These are phyloP conservation scores for Apostasia ramifera DNA, from an alignment of 106 monocot genomes.

Conservation along the genomic window DNA sequence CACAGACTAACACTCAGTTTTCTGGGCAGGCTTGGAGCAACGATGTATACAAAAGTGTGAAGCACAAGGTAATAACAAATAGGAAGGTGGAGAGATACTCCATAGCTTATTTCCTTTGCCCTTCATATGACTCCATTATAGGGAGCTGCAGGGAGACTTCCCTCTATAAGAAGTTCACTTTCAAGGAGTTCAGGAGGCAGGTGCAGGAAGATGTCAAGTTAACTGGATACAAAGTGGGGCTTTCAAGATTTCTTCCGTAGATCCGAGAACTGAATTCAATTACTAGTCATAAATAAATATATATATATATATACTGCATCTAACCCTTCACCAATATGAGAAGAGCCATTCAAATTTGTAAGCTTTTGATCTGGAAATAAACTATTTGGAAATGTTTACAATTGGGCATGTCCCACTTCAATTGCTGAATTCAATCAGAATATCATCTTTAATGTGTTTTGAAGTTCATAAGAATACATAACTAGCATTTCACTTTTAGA, in stretches of 20 bases:
- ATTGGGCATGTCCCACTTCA: too few species aligned
- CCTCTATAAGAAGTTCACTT: slow-evolving; percentile 48
- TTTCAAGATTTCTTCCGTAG: slow-evolving; percentile 53
- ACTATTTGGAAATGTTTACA: neutral
- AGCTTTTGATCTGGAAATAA: neutral
- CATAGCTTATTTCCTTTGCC: slow-evolving; percentile 40
- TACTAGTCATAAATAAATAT: neutral
- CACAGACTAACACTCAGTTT: too few species aligned
- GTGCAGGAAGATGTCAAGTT: slow-evolving; percentile 60
- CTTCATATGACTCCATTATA: slow-evolving; percentile 28
- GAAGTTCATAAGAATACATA: too few species aligned
- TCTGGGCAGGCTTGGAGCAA: slow-evolving; percentile 40
- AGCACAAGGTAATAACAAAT: slow-evolving; percentile 40
- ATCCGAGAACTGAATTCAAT: slow-evolving; percentile 1
- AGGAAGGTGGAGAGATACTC: slow-evolving; percentile 33
- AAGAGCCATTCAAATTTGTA: slow-evolving; percentile 1
- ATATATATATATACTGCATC: neutral
- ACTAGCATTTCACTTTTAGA: too few species aligned
- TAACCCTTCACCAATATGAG: neutral
- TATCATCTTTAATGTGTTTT: too few species aligned
- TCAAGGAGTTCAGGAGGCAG: slow-evolving; percentile 58
- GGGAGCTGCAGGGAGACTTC: slow-evolving; percentile 26
- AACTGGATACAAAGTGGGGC: slow-evolving; percentile 55
- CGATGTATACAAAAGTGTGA: slow-evolving; percentile 37
- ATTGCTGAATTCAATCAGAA: too few species aligned